These are phyloP conservation scores for Cercospora zeina DNA, from an alignment of 2,329 filamentous ascomycete species.

Conservation along the genomic window DNA sequence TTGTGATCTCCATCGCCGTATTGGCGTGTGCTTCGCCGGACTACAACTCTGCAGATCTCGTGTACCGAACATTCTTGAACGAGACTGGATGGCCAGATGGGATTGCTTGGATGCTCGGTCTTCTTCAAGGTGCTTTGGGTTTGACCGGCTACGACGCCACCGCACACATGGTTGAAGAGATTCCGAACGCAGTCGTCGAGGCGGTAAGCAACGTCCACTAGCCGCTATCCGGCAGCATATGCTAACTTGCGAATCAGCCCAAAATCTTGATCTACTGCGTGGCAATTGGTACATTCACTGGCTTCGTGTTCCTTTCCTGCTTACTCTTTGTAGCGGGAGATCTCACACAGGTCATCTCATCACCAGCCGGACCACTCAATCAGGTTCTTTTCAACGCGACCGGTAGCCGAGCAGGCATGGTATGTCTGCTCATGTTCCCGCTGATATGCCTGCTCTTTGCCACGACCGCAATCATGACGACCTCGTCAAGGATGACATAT, in stretches of 20 bases:
- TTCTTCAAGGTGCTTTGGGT: slow-evolving; percentile 43
- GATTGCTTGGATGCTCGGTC: slow-evolving; percentile 47
- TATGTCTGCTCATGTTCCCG: slow-evolving; percentile 42
- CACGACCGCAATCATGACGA: slow-evolving; percentile 42
- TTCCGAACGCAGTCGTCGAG: slow-evolving; percentile 40
- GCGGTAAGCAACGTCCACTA: slow-evolving; percentile 19
- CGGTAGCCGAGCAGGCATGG: slow-evolving; percentile 38
- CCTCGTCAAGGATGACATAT: slow-evolving; percentile 42
- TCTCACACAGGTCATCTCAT: slow-evolving; percentile 37
- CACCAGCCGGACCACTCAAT: slow-evolving; percentile 39
- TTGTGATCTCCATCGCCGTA: slow-evolving; percentile 68
- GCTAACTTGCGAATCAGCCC: slow-evolving; percentile 24
- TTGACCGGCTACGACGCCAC: slow-evolving; percentile 55
- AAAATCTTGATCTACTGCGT: slow-evolving; percentile 44
- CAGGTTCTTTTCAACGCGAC: slow-evolving; percentile 42
- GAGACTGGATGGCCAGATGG: slow-evolving; percentile 44
- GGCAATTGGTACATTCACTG: slow-evolving; percentile 40
- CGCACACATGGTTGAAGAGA: slow-evolving; percentile 52
- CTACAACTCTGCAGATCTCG: slow-evolving; percentile 64
- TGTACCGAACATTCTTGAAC: slow-evolving; percentile 69
- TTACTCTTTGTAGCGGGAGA: slow-evolving; percentile 43
- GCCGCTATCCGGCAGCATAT: background rate
- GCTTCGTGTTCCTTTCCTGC: slow-evolving; percentile 42
- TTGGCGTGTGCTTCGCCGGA: slow-evolving; percentile 65
- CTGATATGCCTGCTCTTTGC: slow-evolving; percentile 42